These are phyloP conservation scores for Psidium friedrichsthalianum DNA, from an alignment of 345 rosid genomes.

Conservation along the genomic window DNA sequence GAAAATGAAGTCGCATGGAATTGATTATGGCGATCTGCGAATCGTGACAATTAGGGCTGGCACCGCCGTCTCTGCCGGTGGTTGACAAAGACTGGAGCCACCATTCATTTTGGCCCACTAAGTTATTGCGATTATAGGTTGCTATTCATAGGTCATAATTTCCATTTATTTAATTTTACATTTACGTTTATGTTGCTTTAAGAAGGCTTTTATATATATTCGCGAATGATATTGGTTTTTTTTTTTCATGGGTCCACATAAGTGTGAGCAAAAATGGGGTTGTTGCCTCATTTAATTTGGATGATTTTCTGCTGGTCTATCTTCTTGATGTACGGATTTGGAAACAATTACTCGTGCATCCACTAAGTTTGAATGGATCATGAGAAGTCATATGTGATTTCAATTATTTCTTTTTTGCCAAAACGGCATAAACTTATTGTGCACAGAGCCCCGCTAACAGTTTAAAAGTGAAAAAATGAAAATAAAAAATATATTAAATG, in stretches of 20 bases:
- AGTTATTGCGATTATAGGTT: neutral
- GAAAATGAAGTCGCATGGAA: neutral
- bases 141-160: neutral
- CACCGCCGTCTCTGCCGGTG: neutral
- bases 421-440: neutral
- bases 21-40: neutral
- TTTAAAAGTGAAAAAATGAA: neutral
- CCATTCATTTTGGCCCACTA: neutral
- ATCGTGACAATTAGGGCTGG: neutral
- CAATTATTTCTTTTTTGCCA: neutral
- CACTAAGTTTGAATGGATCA: neutral
- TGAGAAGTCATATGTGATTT: neutral
- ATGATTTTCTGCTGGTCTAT: neutral
- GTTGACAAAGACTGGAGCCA: neutral
- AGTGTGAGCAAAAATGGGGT: neutral
- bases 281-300: neutral
- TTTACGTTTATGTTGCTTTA: neutral
- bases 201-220: neutral
- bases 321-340: neutral
- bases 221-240: neutral
- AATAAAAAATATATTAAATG: no score
- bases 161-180: neutral
- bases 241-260: neutral
- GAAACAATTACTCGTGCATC: neutral
- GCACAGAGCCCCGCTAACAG: neutral